A percentile compares a stretch with the other conserved stretches of the same genome.
Evolutionary conservation across 169 alveolate genomes (phyloP).

Genomic region (Plasmodium blacklocki): DNA sequence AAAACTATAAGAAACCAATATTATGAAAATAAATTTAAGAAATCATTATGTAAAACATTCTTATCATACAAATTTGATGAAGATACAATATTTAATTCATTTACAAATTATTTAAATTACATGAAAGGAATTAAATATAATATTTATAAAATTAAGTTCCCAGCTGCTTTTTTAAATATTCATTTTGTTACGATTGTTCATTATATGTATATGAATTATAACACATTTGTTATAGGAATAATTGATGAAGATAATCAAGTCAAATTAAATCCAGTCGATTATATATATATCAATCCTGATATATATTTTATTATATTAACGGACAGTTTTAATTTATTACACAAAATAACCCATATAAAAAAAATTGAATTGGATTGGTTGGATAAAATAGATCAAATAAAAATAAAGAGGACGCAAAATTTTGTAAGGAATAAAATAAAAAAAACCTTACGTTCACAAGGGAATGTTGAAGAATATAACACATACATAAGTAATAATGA

Average conservation of each 20-base stretch:
- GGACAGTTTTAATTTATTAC: slow-evolving; percentile 44
- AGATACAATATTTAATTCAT: slow-evolving; percentile 18
- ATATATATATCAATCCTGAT: slow-evolving; percentile 15
- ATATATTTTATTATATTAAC: slow-evolving; percentile 40
- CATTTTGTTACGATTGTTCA: slow-evolving; percentile 71
- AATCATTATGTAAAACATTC: slow-evolving; percentile 1
- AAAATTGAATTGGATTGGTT: slow-evolving; percentile 58
- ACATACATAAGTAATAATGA: no score
- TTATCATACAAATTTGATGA: slow-evolving; percentile 21
- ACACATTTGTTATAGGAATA: slow-evolving; percentile 65
- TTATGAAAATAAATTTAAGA: slow-evolving; percentile 13
- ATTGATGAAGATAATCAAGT: slow-evolving; percentile 46
- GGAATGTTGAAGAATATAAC: neutral
- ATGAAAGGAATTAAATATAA: slow-evolving; percentile 72
- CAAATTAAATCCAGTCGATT: slow-evolving; percentile 60
- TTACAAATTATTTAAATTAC: slow-evolving; percentile 62
- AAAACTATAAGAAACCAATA: slow-evolving; percentile 5
- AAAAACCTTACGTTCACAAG: neutral
- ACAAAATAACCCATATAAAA: slow-evolving; percentile 19
- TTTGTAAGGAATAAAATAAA: neutral
- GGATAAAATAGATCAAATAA: slow-evolving; percentile 22
- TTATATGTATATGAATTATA: slow-evolving; percentile 68
- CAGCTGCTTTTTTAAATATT: slow-evolving; percentile 22
- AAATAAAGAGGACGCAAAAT: neutral
- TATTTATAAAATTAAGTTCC: slow-evolving; percentile 63